Percentiles rank a stretch among this genome's conserved stretches.
These are phyloP conservation scores for Lentithecium fluviatile DNA, from an alignment of 495 filamentous ascomycete species.

Conservation along the genomic window DNA sequence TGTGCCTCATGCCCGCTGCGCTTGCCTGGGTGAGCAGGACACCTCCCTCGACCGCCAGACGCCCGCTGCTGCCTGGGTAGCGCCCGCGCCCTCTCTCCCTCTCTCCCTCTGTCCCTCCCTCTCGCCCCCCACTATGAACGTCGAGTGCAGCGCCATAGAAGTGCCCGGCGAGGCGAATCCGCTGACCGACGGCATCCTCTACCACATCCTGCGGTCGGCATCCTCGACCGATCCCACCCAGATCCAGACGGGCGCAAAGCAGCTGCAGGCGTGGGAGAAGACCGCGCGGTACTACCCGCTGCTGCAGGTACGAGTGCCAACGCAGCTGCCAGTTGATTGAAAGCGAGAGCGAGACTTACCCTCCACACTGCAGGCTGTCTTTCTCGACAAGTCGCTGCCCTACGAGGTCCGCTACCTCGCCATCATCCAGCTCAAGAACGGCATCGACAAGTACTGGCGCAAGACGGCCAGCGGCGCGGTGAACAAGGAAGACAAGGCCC, in stretches of 20 bases:
- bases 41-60: too few species aligned
- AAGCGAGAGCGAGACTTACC: constrained; percentile 27
- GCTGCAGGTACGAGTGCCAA: too few species aligned
- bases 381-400: constrained; percentile 72
- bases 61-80: too few species aligned
- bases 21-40: constrained; percentile 22
- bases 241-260: constrained; percentile 74
- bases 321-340: constrained; percentile 46
- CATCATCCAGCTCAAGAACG: constrained; percentile 92
- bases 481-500: constrained; percentile 66
- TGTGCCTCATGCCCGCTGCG: constrained; percentile 9
- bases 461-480: constrained; percentile 70
- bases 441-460: constrained; percentile 91
- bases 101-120: neutral
- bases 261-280: constrained; percentile 83
- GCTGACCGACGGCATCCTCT: constrained; percentile 65
- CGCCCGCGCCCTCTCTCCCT: too few species aligned
- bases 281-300: constrained; percentile 70
- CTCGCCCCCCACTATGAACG: constrained; percentile 17
- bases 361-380: constrained; percentile 49
- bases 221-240: constrained; percentile 70
- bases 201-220: constrained; percentile 68
- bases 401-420: constrained; percentile 78
- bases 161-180: constrained; percentile 61
- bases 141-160: constrained; percentile 46